Conservation (phyloP, 2,329 filamentous ascomycete genomes). For the Aspergillus neoniger region DNA sequence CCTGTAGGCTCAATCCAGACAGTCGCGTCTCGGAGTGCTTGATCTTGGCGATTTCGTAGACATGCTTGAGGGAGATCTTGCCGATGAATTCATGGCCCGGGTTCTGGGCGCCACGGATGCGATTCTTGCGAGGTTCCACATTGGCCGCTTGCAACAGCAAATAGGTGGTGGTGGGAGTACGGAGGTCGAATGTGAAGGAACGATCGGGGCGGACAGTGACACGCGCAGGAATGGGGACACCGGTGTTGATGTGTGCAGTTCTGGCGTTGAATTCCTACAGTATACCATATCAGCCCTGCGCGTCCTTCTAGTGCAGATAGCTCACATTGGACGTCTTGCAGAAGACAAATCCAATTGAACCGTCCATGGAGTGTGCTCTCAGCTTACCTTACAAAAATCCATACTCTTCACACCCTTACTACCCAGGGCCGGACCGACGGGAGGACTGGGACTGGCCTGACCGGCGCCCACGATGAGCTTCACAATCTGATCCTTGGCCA, state of each 20-base stretch:
- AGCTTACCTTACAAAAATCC: conserved; percentile 93
- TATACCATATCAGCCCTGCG: conserved; percentile 8
- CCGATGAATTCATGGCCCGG: conserved; percentile 79
- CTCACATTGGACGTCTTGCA: not conserved
- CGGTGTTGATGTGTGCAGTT: conserved; percentile 78
- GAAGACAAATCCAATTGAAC: not conserved
- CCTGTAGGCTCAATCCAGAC: conserved; percentile 70
- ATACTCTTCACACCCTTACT: conserved; percentile 98
- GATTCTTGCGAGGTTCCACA: conserved; percentile 69
- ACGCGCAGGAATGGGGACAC: conserved; percentile 85
- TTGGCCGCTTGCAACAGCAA: conserved; percentile 82
- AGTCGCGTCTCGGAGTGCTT: conserved; percentile 78
- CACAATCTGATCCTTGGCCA: conserved; percentile 72
- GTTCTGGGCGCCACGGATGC: conserved; percentile 71
- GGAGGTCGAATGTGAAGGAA: conserved; percentile 87
- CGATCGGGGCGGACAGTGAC: conserved; percentile 92
- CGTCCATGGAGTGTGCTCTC: not conserved
- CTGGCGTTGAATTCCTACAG: conserved; percentile 92
- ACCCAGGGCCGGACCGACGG: conserved; percentile 92
- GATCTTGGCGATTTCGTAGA: conserved; percentile 97
- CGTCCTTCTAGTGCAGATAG: not conserved
- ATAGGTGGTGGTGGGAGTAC: conserved; percentile 92
- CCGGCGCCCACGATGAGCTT: conserved; percentile 98
- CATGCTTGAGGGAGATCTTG: conserved; percentile 85
- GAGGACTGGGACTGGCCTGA: conserved; percentile 90